A percentile compares a stretch with the other conserved stretches of the same genome.
Evolutionary conservation across 192 early-diverging fungal genomes (phyloP).

Genomic region (Coemansia erecta): DNA sequence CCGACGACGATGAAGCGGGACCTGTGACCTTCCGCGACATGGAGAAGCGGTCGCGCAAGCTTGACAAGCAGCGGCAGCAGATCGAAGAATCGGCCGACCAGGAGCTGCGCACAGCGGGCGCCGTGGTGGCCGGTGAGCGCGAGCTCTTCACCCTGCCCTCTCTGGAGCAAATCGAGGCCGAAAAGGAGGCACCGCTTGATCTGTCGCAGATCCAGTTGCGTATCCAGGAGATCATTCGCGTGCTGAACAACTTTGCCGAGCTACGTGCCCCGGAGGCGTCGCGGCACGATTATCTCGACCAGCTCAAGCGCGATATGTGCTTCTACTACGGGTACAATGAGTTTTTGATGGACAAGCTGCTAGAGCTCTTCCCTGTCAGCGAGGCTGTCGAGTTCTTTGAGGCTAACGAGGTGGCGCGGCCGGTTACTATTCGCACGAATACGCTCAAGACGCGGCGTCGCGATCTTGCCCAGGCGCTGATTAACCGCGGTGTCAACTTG

Average conservation of each 20-base stretch:
- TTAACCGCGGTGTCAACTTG: constrained; percentile 95
- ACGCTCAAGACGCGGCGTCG: constrained; percentile 91
- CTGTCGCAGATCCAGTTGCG: constrained; percentile 75
- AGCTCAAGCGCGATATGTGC: constrained; percentile 86
- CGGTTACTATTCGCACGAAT: constrained; percentile 95
- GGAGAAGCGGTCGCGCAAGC: constrained; percentile 69
- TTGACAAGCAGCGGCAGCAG: constrained; percentile 53
- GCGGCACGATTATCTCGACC: constrained; percentile 82
- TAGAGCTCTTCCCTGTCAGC: constrained; percentile 85
- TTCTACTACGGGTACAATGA: constrained; percentile 95
- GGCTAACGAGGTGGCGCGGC: constrained; percentile 95
- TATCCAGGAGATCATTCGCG: constrained; percentile 87
- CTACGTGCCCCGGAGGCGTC: constrained; percentile 70
- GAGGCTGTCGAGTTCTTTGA: constrained; percentile 98
- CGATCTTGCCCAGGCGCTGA: constrained; percentile 92
- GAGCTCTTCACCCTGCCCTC: constrained; percentile 59
- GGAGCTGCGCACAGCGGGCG: constrained; percentile 63
- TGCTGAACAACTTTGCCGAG: constrained; percentile 87
- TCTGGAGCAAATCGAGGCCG: constrained; percentile 63
- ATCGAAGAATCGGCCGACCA: constrained; percentile 69
- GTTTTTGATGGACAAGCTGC: constrained; percentile 85
- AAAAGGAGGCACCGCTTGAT: constrained; percentile 64
- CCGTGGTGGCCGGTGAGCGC: constrained; percentile 53
- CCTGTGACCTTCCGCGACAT: constrained; percentile 57
- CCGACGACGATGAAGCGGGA: constrained; percentile 27